phyloP scores from a whole-genome alignment of 331 rosid species.

The Quercus lobata region DNA sequence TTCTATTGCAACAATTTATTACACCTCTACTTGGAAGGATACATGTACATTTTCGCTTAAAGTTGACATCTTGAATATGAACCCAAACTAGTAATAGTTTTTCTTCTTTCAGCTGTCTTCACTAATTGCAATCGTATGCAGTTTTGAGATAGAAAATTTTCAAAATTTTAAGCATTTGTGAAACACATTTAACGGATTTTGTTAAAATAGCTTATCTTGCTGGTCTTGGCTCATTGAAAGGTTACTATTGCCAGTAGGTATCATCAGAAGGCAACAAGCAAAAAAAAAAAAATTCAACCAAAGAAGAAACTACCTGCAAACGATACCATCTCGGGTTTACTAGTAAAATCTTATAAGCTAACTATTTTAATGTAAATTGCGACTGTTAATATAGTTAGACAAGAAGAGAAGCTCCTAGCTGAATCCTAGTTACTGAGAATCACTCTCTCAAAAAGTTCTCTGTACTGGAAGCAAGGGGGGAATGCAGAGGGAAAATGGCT shows the following conservation, averaged over 20 bases:
- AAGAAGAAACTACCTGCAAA: not conserved
- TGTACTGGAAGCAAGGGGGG: constrained; percentile 30
- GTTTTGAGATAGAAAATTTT: no score
- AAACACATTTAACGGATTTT: no score
- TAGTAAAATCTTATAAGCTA: not conserved
- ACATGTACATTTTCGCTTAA: not conserved
- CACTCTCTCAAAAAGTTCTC: constrained; percentile 5
- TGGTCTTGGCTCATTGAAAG: not conserved
- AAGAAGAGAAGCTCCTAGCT: not conserved
- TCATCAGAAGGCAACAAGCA: not conserved
- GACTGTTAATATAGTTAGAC: not conserved
- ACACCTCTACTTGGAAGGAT: no score
- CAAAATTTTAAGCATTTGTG: no score
- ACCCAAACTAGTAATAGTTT: not conserved
- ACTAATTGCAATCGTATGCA: no score
- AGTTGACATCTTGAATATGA: not conserved
- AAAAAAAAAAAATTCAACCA: not conserved
- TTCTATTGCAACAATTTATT: not conserved
- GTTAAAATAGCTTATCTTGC: not conserved
- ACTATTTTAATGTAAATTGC: not conserved
- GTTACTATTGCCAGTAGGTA: not conserved
- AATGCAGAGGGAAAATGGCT: constrained; percentile 40
- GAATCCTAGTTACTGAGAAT: not conserved
- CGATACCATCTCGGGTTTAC: no score
- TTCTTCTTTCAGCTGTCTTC: no score